Evolutionary conservation across 129 eudicot species (phyloP).

Genomic region (Flaveria linearis): DNA sequence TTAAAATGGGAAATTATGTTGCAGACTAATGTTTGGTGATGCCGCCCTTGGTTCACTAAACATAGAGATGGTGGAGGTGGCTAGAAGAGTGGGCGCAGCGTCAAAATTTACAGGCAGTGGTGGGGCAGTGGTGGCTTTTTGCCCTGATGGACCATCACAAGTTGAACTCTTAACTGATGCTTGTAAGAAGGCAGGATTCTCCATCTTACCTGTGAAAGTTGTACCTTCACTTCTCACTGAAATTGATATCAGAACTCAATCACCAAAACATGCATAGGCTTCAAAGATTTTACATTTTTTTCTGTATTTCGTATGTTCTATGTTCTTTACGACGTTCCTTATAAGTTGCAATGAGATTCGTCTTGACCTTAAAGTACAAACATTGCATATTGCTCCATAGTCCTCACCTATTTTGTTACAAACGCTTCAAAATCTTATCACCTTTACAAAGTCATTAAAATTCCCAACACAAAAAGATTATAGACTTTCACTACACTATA

Average conservation of each 20-base stretch:
- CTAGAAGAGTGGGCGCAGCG: constrained; percentile 84
- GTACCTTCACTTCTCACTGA: constrained; percentile 59
- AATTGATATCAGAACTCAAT: constrained; percentile 46
- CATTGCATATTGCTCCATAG: no score
- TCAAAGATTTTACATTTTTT: neutral
- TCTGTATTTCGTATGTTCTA: neutral
- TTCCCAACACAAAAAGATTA: neutral
- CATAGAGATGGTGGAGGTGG: constrained; percentile 91
- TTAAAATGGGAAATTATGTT: neutral
- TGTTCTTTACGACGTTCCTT: neutral
- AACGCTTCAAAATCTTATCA: no score
- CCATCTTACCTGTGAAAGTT: constrained; percentile 53
- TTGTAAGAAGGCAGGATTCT: constrained; percentile 66
- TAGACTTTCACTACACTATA: neutral
- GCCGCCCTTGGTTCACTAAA: constrained; percentile 75
- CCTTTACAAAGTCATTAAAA: no score
- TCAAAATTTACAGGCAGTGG: constrained; percentile 98
- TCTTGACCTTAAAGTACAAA: neutral
- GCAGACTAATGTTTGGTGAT: constrained; percentile 90
- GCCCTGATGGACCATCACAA: constrained; percentile 80
- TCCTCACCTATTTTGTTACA: no score
- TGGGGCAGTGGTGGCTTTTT: constrained; percentile 87
- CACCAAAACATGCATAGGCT: constrained; percentile 20
- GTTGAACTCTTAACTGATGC: constrained; percentile 63
- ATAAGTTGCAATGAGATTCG: neutral